A percentile compares a stretch with the other conserved stretches of the same genome.
phyloP scores from a whole-genome alignment of 176 grass and related monocot genomes.

The Puccinellia tenuiflora region DNA sequence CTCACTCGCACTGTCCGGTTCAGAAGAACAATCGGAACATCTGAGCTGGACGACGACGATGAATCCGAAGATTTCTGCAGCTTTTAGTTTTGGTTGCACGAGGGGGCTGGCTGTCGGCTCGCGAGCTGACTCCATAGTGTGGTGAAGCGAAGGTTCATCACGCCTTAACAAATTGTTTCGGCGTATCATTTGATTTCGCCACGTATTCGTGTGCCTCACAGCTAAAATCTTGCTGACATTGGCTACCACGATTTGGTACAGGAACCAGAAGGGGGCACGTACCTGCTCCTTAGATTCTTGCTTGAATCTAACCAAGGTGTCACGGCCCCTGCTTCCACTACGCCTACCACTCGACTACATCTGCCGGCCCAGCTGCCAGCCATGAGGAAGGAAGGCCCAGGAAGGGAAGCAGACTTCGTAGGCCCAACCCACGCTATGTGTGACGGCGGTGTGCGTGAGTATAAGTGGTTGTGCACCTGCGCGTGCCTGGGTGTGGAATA shows the following conservation, averaged over 20 bases:
- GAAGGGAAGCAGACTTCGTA: too few relatives aligned
- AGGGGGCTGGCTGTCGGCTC: constrained; percentile 31
- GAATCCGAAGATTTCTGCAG: constrained; percentile 24
- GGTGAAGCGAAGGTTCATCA: constrained; percentile 7
- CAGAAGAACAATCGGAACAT: constrained; percentile 8
- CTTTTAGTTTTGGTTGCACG: constrained; percentile 29
- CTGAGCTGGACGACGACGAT: neutral
- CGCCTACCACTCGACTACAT: too few relatives aligned
- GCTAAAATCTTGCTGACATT: neutral
- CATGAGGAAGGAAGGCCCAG: too few relatives aligned
- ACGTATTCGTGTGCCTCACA: constrained; percentile 10
- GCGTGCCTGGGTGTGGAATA: too few relatives aligned
- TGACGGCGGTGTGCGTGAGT: too few relatives aligned
- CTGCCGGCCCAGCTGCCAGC: too few relatives aligned
- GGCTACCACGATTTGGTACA: neutral
- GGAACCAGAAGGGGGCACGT: neutral
- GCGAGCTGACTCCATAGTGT: neutral
- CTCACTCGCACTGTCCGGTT: constrained; percentile 23
- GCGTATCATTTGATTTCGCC: neutral
- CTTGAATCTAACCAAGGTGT: constrained; percentile 1
- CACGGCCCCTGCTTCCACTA: too few relatives aligned
- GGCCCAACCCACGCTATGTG: too few relatives aligned
- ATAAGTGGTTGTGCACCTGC: too few relatives aligned
- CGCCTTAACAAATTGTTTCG: neutral
- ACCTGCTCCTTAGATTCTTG: constrained; percentile 15